Conservation (phyloP, 2,329 filamentous ascomycete genomes). For the Huntiella moniliformis region DNA sequence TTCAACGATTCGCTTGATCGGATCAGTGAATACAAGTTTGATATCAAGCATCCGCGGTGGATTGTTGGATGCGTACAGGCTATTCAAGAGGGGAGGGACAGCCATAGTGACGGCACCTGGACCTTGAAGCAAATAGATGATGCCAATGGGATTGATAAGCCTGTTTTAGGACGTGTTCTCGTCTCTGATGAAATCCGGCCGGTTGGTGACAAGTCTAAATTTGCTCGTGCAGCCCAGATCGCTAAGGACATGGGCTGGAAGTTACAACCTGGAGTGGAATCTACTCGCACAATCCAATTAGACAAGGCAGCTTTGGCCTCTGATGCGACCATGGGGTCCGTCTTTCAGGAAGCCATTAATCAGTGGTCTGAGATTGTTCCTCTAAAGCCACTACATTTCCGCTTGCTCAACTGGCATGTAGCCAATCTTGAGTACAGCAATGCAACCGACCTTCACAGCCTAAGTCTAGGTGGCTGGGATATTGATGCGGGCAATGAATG, state of each 20-base stretch:
- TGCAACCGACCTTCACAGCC: constrained; percentile 65
- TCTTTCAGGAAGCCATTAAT: constrained; percentile 75
- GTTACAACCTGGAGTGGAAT: constrained; percentile 42
- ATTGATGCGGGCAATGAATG: constrained; percentile 97
- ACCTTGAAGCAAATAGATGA: constrained; percentile 41
- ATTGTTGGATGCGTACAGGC: constrained; percentile 68
- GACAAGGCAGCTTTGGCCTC: constrained; percentile 42
- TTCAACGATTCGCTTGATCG: constrained; percentile 92
- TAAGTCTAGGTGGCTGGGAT: constrained; percentile 86
- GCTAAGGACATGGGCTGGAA: constrained; percentile 70
- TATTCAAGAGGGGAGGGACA: constrained; percentile 69
- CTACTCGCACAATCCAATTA: constrained; percentile 52
- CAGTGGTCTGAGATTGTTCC: constrained; percentile 76
- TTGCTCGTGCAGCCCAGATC: constrained; percentile 44
- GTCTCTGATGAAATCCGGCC: constrained; percentile 5
- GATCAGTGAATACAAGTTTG: constrained; percentile 77
- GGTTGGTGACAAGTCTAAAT: constrained; percentile 9
- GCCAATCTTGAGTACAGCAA: constrained; percentile 98
- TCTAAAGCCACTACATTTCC: constrained; percentile 67
- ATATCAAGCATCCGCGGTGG: constrained; percentile 46
- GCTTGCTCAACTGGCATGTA: constrained; percentile 92
- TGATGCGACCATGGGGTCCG: constrained; percentile 65
- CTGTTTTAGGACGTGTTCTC: not conserved
- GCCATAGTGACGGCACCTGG: constrained; percentile 41
- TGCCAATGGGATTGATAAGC: constrained; percentile 21